A percentile compares a stretch with the other conserved stretches of the same genome.
Conservation (phyloP, 768 basidiomycete species). For the Kwoniella sp. region DNA sequence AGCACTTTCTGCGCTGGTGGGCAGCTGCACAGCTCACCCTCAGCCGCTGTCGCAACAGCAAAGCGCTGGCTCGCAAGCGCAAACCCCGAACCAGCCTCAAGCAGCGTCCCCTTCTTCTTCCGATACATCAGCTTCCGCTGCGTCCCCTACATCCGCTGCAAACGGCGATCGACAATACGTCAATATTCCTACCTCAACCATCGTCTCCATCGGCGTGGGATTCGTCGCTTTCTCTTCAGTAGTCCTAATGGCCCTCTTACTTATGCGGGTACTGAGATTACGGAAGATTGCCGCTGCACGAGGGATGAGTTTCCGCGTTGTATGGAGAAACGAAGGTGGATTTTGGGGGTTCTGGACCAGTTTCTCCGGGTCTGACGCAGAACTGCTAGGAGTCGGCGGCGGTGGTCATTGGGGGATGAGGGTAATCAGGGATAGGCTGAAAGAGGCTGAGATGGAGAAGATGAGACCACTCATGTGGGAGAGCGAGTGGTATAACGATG, state of each 20-base stretch:
- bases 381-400: neutral
- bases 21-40: neutral
- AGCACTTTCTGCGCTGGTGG: neutral
- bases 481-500: constrained; percentile 5
- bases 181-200: constrained; percentile 21
- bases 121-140: neutral
- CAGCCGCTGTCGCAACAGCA: neutral
- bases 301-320: neutral
- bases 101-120: neutral
- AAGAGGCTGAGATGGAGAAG: neutral
- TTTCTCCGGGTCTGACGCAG: neutral
- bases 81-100: neutral
- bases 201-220: constrained; percentile 27
- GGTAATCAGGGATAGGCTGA: constrained; percentile 1
- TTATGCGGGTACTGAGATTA: constrained; percentile 8
- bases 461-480: constrained; percentile 24
- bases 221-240: constrained; percentile 18
- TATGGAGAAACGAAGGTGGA: constrained; percentile 22
- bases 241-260: constrained; percentile 4
- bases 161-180: neutral
- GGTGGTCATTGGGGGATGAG: constrained; percentile 11
- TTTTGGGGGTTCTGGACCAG: constrained; percentile 25
- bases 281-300: neutral
- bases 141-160: neutral
- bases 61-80: neutral